Evolutionary conservation across 2,329 filamentous ascomycete species (phyloP), one percentile per base, ranked within the genome.

Genomic region (Alternaria metachromatica): DNA sequence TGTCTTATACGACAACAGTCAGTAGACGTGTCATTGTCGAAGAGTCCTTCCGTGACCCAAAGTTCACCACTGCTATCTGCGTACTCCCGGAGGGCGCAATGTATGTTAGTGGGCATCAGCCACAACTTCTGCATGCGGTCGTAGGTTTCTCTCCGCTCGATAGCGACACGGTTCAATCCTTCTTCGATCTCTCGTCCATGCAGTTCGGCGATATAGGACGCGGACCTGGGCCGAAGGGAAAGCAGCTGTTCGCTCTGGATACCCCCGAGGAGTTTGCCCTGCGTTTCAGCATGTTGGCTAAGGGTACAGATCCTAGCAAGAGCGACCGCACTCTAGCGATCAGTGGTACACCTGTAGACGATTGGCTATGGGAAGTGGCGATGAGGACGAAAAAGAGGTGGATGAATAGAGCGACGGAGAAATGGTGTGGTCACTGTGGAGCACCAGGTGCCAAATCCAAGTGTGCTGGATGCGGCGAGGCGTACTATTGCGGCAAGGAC

Each of bases 141-240:
- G 28, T 58, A 26, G 45, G 55, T 41, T 58, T 58, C 23, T 58
- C 45, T 21, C 30, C 45, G 11, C 44, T 26, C n/a, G 45, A 43
- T 13, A 58, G 55, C 45, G 30, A 48, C 13, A 50, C 55, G 6
- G 55, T 58, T 15, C 30, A 25, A 21, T 49, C 55, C 6, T 58
- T 58, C 25, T 48, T 58, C 21, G 55, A 58, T 20, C 55, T 58
- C 9, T 58, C 55, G 5, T 58, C 55, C 10, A 58, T 58, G 55
- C 55, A 58, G 20, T 58, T 58, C 41, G 55, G 55, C 15, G 55
- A 58, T 23, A 9, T 50, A 49, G 55, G 55, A 26, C 55, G 55
- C 7, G 55, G 55, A 1, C 55, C 45, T 9, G 55, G 55, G 6
- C 55, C 55, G 15, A 58, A 50, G 15, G 55, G 55, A n/a, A 58